phyloP scores from a whole-genome alignment of 1,139 yeast species.

The Zygotorulaspora mrakii region DNA sequence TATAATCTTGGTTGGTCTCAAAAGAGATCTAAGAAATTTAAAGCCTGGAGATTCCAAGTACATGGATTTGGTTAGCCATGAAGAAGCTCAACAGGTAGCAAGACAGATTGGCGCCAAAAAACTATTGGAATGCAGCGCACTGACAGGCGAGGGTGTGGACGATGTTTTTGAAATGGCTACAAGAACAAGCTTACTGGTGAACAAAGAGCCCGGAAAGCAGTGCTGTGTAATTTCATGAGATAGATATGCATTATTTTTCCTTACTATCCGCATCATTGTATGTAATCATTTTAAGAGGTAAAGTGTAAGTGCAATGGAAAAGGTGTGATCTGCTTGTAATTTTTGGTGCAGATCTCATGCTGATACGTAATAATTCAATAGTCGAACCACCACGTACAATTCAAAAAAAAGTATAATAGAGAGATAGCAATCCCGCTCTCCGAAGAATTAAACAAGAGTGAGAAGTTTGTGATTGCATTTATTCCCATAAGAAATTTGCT shows the following conservation, averaged over 20 bases:
- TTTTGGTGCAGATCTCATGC: neutral
- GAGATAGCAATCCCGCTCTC: too few species aligned
- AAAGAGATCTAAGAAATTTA: slow-evolving; percentile 57
- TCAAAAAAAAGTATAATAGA: too few species aligned
- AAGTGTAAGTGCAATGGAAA: too few species aligned
- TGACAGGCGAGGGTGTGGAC: slow-evolving; percentile 80
- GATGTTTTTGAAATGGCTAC: slow-evolving; percentile 73
- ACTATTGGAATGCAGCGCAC: slow-evolving; percentile 69
- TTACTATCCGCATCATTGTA: too few species aligned
- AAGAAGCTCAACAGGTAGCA: slow-evolving; percentile 59
- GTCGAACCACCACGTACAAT: neutral
- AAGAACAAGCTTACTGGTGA: slow-evolving; percentile 55
- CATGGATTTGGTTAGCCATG: slow-evolving; percentile 47
- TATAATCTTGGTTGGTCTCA: slow-evolving; percentile 61
- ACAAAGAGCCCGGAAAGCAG: slow-evolving; percentile 41
- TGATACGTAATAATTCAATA: slow-evolving; percentile 2
- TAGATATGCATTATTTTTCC: too few species aligned
- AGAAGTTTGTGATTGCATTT: too few species aligned
- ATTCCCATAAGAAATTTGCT: too few species aligned
- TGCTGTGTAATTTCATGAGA: slow-evolving; percentile 42
- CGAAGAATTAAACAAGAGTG: too few species aligned
- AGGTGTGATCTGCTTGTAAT: neutral
- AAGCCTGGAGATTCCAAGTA: slow-evolving; percentile 34
- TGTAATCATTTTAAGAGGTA: too few species aligned
- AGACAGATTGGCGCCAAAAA: slow-evolving; percentile 63